Base-by-base conservation (phyloP, 257 asterid species). In the Verbascum thapsus region DNA sequence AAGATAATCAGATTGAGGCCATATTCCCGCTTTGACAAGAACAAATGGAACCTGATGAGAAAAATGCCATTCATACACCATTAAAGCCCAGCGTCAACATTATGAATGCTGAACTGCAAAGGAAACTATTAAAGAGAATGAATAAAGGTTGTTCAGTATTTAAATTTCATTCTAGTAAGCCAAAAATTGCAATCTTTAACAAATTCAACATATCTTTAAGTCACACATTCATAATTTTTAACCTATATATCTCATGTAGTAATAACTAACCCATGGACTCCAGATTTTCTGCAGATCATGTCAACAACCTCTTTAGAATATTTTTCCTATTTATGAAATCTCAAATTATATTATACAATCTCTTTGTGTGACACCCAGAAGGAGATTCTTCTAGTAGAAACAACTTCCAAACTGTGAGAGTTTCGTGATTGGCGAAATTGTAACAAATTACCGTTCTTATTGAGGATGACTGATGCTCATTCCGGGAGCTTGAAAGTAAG, bases 31-130 rank as follows among this genome's bases (percentile, higher is more conserved):
- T 61, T 86, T 94, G 67, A 81, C 87, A 67, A 94, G 86, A 73
- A 85, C 42, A 76, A 89, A 94, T 1, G 97, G 97, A 73, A 90
- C 99, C 97, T 94, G 84, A 49, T 37, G 22, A 62, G 53, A 60
- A 56, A 68, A 56, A 40, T 5, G 23, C 23, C 44, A 52, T 32
- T 32, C 68, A 58, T 7, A 10, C 23, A 51, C 57, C 53, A 60
- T 30, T 76, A 34, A 52, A 60, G 66, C 32, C 16, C 53, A 70
- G 42, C 49, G 64, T 66, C 65, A 38, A 64, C 49, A 35, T 32
- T 37, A 63, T 34, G 5, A 60, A 23, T 41, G 40, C 59, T 35
- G 49, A 50, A 42, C 9, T 39, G 34, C 19, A 17, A 30, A 35
- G 4, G 37, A 1, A 34, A 53, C 8, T 15, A 54, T 19, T 15